A percentile compares a stretch with the other conserved stretches of the same genome.
Evolutionary conservation across 164 flowering plant species (phyloP).

Genomic region (Cinnamomum chago): DNA sequence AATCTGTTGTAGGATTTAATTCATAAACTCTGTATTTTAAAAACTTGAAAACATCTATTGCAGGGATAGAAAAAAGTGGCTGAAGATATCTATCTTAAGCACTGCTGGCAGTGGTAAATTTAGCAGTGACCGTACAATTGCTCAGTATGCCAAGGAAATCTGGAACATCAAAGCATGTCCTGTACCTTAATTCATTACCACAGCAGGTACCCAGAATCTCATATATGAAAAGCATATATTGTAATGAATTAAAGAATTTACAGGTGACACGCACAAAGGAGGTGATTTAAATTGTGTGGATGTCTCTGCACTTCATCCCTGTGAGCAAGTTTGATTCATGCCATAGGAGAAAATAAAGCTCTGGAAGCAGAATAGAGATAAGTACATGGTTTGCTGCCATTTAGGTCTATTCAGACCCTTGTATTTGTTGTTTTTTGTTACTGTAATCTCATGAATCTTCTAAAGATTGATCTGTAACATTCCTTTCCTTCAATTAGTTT

Average conservation of each 20-base stretch:
- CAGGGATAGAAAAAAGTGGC: slow-evolving; percentile 87
- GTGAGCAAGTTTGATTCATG: background rate
- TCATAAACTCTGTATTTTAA: too few species aligned
- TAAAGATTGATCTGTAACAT: background rate
- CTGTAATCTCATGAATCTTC: background rate
- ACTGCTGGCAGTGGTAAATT: slow-evolving; percentile 96
- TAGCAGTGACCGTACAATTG: slow-evolving; percentile 91
- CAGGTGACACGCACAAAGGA: too few species aligned
- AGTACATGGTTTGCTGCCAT: background rate
- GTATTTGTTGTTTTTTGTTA: too few species aligned
- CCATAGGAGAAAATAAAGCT: background rate
- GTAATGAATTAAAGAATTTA: too few species aligned
- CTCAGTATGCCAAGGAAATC: slow-evolving; percentile 87
- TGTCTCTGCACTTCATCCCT: background rate
- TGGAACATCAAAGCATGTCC: slow-evolving; percentile 82
- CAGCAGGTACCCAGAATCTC: background rate
- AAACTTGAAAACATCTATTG: slow-evolving; percentile 4
- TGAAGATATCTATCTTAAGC: slow-evolving; percentile 88
- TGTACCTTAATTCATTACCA: slow-evolving; percentile 39
- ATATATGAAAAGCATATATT: too few species aligned
- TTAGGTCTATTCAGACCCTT: background rate
- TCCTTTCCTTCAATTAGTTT: background rate
- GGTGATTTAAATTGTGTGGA: too few species aligned
- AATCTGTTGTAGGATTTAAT: too few species aligned
- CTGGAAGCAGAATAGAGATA: background rate